Percentiles rank a stretch among this genome's conserved stretches.
Conservation (phyloP, 345 rosid genomes). For the sweet orange (Citrus sinensis) region DVS_A1.0 CM039161.1:6678501-6679000, state of each 20-base stretch:
- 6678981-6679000: not conserved
- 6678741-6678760: not conserved
- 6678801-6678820: not conserved
- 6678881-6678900: not conserved
- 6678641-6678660: constrained; percentile 2
- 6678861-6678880: not conserved
- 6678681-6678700: constrained; percentile 13
- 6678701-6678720: not conserved
- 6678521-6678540: not conserved
- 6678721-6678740: not conserved
- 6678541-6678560: not conserved
- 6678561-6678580: not conserved
- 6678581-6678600: no score
- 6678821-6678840: not conserved
- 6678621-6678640: not conserved
- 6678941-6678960: no score
- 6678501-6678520: not conserved
- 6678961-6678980: not conserved
- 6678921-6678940: not conserved
- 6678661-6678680: constrained; percentile 60
- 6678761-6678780: no score
- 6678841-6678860: not conserved
- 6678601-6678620: not conserved
- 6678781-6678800: not conserved
- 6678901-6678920: no score